Base-by-base conservation (phyloP, 2,329 filamentous ascomycete genomes). In the Pseudogymnoascus sp. region DNA sequence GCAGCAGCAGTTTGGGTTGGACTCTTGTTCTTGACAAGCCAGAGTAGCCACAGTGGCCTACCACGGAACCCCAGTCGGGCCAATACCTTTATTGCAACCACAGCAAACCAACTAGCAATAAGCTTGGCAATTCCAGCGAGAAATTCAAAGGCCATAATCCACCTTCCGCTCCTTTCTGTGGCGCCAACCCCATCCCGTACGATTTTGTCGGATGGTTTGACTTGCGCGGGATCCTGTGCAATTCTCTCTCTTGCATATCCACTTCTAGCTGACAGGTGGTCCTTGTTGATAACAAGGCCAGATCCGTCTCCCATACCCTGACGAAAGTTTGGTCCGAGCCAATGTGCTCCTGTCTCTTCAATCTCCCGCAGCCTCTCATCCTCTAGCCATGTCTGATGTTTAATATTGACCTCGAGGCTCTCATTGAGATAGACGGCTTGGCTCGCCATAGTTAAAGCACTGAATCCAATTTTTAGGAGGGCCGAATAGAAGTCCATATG, bases 401-500 rank as follows among this genome's bases (percentile, higher is more conserved):
- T 85, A 2, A 96, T 78, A 63, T 84, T 86, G 59, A 97, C 85
- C 1, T 81, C 81, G 39, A 84, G 84, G 50, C 93, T 93, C 73
- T 97, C 93, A 64, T 97, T 96, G 9, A 99, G 78, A 70, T 96
- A 97, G 0, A 97, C 94, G 3, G 93, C 93, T 73, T 97, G 92
- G 68, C 91, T 96, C 0, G 94, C 94, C 73, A 95, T 93, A 0
- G 91, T 96, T 63, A 97, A 84, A 11, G 93, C 86, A 9, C 86
- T 87, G 70, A 97, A 97, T 0, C 94, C 94, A 36, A 91, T 84
- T 63, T 92, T 87, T 2, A 97, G 80, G 4, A 97, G 78, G 0
- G 91, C 89, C 0, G 91, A 96, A 72, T 97, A 99, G 71, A 97
- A 97, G 71, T 99, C 94, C 79, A 97, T 95, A 61, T 91, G 86